Conservation (phyloP, 129 eudicot species). For the Flaveria trinervia region DNA sequence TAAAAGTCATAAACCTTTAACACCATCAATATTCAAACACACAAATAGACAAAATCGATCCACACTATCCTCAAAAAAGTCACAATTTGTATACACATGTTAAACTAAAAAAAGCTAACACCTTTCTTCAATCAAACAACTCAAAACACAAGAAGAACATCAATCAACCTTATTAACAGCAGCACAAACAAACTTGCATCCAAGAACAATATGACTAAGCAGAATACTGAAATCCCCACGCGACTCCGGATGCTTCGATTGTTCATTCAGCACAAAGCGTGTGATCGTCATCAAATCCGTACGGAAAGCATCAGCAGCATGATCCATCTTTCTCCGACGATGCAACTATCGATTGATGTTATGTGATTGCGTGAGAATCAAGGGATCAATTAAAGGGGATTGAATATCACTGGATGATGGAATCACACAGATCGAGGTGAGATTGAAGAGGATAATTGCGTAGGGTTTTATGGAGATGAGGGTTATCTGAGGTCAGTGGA, state of each 20-base stretch:
- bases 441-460: neutral
- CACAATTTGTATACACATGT: neutral
- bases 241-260: conserved; percentile 81
- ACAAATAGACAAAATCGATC: too few species aligned
- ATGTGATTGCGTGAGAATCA: too few species aligned
- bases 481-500: conserved; percentile 44
- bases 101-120: too few species aligned
- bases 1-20: too few species aligned
- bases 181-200: conserved; percentile 96
- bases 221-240: conserved; percentile 95
- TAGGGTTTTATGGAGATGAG: conserved; percentile 25
- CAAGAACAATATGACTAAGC: conserved; percentile 92
- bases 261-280: conserved; percentile 82
- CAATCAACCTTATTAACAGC: conserved; percentile 78
- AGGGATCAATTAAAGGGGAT: neutral
- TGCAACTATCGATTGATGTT: too few species aligned
- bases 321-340: conserved; percentile 56
- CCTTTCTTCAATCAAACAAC: neutral
- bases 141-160: neutral
- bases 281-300: conserved; percentile 99
- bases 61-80: neutral
- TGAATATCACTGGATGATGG: conserved; percentile 37
- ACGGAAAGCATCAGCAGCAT: conserved; percentile 75
- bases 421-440: conserved; percentile 32
- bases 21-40: too few species aligned